A percentile compares a stretch with the other conserved stretches of the same genome.
These are phyloP conservation scores for Chaetomium sp. DNA, from an alignment of 2,329 filamentous ascomycete genomes.

Conservation along the genomic window DNA sequence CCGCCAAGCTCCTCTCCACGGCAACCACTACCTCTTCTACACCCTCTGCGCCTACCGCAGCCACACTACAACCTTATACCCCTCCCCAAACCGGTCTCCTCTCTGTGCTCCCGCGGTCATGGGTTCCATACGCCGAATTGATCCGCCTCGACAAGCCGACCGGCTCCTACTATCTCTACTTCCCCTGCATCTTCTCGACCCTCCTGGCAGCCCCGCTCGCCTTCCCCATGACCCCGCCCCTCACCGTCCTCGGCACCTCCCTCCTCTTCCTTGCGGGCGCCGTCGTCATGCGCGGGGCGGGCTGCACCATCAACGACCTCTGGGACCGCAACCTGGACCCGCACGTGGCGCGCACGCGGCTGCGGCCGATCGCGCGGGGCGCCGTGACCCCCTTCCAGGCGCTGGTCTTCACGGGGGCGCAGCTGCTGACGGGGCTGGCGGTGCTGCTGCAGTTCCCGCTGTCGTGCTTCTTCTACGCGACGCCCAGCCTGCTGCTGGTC, in stretches of 20 bases:
- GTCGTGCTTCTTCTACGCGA: conserved; percentile 74
- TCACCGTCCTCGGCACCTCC: conserved; percentile 64
- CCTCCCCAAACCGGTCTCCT: conserved; percentile 72
- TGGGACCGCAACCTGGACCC: conserved; percentile 88
- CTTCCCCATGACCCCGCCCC: conserved; percentile 60
- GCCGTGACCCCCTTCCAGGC: conserved; percentile 74
- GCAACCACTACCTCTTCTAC: conserved; percentile 19
- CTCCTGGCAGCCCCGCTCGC: conserved; percentile 74
- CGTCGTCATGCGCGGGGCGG: conserved; percentile 82
- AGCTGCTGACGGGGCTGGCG: conserved; percentile 72
- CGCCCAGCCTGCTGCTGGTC: conserved; percentile 74
- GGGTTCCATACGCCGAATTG: conserved; percentile 81
- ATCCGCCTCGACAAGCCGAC: conserved; percentile 79
- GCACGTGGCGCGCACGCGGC: conserved; percentile 72
- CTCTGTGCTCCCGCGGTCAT: conserved; percentile 66
- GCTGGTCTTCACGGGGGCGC: conserved; percentile 71
- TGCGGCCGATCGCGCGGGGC: conserved; percentile 78
- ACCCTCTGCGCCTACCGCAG: conserved; percentile 24
- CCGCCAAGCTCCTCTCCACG: conserved; percentile 30
- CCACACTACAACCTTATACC: conserved; percentile 50
- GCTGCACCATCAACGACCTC: conserved; percentile 87
- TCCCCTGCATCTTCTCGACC: conserved; percentile 83
- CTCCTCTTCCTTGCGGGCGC: conserved; percentile 75
- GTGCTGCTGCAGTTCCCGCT: conserved; percentile 76
- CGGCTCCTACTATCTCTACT: conserved; percentile 82